Base-by-base conservation (phyloP, 2,329 filamentous ascomycete genomes). In the Cyphellophora attinorum region DNA sequence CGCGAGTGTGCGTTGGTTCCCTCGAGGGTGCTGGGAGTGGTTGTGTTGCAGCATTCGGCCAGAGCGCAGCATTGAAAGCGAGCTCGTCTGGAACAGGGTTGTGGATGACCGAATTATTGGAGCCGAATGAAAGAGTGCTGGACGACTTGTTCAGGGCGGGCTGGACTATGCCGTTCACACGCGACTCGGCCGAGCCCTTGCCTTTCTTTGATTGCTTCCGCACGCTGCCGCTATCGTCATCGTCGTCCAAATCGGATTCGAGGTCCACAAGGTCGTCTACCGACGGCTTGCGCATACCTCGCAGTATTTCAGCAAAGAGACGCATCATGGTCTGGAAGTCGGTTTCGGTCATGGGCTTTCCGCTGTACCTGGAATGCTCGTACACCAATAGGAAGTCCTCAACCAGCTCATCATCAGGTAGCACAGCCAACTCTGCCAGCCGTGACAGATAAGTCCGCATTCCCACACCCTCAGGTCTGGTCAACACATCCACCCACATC, bases 331-430 rank as follows among this genome's bases (percentile, higher is more conserved):
- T 62, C 23, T 81, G 71, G 54, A 98, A 96, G 33, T 80, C 71
- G 0, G 60, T 51, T 47, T 88, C 80, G 3, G 74, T 71, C 3
- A 94, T 63, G 1, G 80, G 72, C 4, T 67, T 63, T 0, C 72
- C 74, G 2, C 84, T 88, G 61, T 93, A 98, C 27, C 89, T 79
- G 3, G 86, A 85, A 38, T 74, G 67, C 60, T 96, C 91, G 59
- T 95, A 98, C 13, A 74, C 63, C 1, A 69, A 59, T 13, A 95
- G 61, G 52, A 96, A 98, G 2, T 62, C 58, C 3, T 64, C 51
- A 11, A 64, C 62, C 14, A 72, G 48, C n/a, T 60, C 54, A 11
- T 60, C 43, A 56, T 75, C 54, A 45, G 68, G 46, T 55, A 78
- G 64, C 38, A 93, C 72, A 3, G 74, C 75, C 15, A 93, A 60